Evolutionary conservation across 768 basidiomycete species (phyloP).

Genomic region (Nidularia sp.): DNA sequence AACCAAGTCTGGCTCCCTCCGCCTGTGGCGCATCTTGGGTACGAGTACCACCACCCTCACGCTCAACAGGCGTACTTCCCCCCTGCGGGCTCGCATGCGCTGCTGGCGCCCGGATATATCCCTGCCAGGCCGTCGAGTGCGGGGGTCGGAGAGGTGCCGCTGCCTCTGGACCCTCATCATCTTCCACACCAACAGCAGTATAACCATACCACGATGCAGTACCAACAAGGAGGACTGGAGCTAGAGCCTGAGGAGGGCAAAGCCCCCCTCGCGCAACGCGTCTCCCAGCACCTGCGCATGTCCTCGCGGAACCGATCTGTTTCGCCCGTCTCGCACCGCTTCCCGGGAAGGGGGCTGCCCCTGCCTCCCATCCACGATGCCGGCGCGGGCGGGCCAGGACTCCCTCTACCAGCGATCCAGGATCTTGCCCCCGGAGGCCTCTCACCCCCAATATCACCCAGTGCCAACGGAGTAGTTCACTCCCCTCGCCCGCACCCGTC

Average conservation of each 20-base stretch:
- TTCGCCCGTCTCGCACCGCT: slow-evolving; percentile 58
- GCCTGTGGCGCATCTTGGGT: slow-evolving; percentile 17
- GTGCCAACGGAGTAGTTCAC: slow-evolving; percentile 34
- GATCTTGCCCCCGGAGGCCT: background rate
- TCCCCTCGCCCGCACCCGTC: slow-evolving; percentile 71
- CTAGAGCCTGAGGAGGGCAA: slow-evolving; percentile 56
- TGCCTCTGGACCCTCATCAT: too few species aligned
- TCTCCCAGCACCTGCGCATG: slow-evolving; percentile 54
- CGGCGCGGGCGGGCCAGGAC: background rate
- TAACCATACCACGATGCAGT: too few species aligned
- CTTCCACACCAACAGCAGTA: too few species aligned
- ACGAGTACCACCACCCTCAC: slow-evolving; percentile 29
- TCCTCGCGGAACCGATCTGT: slow-evolving; percentile 57
- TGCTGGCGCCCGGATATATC: too few species aligned
- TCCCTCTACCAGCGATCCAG: too few species aligned
- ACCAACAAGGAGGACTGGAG: too few species aligned
- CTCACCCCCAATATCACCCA: slow-evolving; percentile 9
- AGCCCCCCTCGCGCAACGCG: slow-evolving; percentile 54
- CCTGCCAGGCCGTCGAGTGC: too few species aligned
- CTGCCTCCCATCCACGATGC: slow-evolving; percentile 16
- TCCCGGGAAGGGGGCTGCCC: slow-evolving; percentile 21
- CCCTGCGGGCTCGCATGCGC: too few species aligned
- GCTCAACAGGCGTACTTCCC: slow-evolving; percentile 13
- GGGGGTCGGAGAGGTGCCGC: too few species aligned
- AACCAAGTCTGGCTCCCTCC: slow-evolving; percentile 50